These are phyloP conservation scores for Aspergillus sclerotioniger DNA, from an alignment of 495 filamentous ascomycete species.

Conservation along the genomic window DNA sequence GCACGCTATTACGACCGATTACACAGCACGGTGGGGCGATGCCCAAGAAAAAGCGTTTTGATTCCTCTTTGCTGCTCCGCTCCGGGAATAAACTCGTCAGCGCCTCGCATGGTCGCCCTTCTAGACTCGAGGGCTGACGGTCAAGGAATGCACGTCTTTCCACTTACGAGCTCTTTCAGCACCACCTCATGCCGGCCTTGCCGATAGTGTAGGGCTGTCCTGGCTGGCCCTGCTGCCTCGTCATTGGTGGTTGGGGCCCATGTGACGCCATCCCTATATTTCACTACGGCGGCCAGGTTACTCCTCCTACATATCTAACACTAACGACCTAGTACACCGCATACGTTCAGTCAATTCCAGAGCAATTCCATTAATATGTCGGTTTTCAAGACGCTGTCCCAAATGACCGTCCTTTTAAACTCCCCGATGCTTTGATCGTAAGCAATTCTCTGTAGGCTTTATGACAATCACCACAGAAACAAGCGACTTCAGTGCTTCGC, in stretches of 20 bases:
- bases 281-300: background rate
- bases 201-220: background rate
- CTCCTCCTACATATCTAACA: background rate
- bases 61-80: background rate
- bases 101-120: background rate
- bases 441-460: slow-evolving; percentile 16
- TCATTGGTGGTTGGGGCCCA: background rate
- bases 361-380: background rate
- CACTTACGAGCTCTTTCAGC: background rate
- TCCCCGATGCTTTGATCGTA: background rate
- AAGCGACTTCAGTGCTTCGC: slow-evolving; percentile 14
- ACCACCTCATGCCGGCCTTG: background rate
- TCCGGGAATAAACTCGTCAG: slow-evolving; percentile 2
- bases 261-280: slow-evolving; percentile 1
- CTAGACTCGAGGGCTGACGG: background rate
- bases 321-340: too few species aligned
- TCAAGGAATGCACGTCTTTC: background rate
- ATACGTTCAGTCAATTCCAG: background rate
- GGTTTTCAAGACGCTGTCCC: background rate
- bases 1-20: background rate
- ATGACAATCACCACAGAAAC: slow-evolving; percentile 23
- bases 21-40: background rate
- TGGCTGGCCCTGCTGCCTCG: background rate
- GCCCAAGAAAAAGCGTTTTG: background rate
- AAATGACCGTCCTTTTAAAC: background rate